Evolutionary conservation across 108 stramenopile genomes (phyloP), one percentile per base, ranked within the genome.

Genomic region (Nitzschia sp.): DNA sequence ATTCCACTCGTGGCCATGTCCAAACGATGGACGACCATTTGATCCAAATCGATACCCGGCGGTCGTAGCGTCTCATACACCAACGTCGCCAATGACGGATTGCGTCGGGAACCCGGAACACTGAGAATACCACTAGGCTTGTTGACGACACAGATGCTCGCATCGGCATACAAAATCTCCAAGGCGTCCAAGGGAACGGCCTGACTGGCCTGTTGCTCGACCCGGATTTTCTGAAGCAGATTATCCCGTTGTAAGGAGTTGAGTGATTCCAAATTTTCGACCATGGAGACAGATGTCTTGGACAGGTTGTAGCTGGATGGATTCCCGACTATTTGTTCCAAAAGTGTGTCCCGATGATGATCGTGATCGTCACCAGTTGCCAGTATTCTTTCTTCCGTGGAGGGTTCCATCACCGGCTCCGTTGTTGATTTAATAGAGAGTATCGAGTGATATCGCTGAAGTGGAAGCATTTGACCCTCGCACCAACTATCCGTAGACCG

Each of bases 1-100:
- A 91, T 66, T 3, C 90, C 90, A 63, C 73, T 76, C 4, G 90
- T 91, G 28, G 85, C 90, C 90, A 91, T 91, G 68, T 91, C 90
- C n/a, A 91, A 58, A 26, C 90, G 80, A 63, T 91, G 90, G 29
- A 85, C 84, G 21, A 91, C 78, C 84, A 87, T 85, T 26, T 80
- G 81, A 75, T 91, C 90, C 5, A 81, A 9, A 50, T 66, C 60
- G 48, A 76, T 54, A 4, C 53, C 62, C 15, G 52, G 44, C 15
- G 77, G 77, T 25, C 78, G 53, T 2, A 83, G 58, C 21, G 76
- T 58, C 44, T 82, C 69, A 46, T 81, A 69, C 0, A 82, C 83
- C 33, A 90, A 64, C 38, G 80, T 66, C 22, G 81, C 81, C 58
- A 86, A 63, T 17, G 77, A 84, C 41, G 86, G 85, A 52, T 90